Conservation (phyloP, 192 early-diverging fungal genomes). For the Dissophora ornata region DNA sequence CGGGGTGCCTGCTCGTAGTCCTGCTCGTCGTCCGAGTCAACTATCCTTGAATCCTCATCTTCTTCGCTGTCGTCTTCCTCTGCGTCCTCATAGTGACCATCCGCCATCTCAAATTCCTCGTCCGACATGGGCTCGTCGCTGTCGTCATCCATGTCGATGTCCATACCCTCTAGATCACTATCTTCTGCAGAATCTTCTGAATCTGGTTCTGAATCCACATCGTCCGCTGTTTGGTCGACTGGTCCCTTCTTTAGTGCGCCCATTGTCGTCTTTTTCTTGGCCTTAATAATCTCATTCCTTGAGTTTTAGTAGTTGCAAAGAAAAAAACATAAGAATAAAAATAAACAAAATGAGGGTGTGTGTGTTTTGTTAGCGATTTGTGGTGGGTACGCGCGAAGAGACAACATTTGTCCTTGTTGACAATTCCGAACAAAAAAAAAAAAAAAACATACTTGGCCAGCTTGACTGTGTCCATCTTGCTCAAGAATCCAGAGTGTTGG, state of each 20-base stretch:
- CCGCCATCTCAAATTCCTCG: conserved; percentile 63
- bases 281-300: conserved; percentile 54
- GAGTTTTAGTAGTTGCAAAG: no score
- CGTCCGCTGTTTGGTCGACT: conserved; percentile 47
- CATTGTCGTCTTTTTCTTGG: conserved; percentile 53
- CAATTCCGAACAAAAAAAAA: background rate
- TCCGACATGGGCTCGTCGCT: conserved; percentile 61
- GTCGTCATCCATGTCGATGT: conserved; percentile 66
- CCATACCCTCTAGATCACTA: conserved; percentile 55
- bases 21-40: conserved; percentile 70
- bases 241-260: conserved; percentile 47
- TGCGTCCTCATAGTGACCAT: conserved; percentile 53
- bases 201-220: conserved; percentile 36
- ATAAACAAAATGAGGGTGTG: no score
- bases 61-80: conserved; percentile 48
- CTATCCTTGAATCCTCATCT: conserved; percentile 5
- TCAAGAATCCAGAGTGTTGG: conserved; percentile 70
- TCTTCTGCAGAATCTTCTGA: conserved; percentile 23
- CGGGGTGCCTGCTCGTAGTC: conserved; percentile 72
- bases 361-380: no score
- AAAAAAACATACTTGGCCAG: conserved; percentile 64
- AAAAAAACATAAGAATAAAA: no score
- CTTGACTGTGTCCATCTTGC: conserved; percentile 68
- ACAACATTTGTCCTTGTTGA: no score
- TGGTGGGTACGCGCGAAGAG: no score